Evolutionary conservation across 2,329 filamentous ascomycete genomes (phyloP).

Genomic region (Fusarium dimerum): DNA sequence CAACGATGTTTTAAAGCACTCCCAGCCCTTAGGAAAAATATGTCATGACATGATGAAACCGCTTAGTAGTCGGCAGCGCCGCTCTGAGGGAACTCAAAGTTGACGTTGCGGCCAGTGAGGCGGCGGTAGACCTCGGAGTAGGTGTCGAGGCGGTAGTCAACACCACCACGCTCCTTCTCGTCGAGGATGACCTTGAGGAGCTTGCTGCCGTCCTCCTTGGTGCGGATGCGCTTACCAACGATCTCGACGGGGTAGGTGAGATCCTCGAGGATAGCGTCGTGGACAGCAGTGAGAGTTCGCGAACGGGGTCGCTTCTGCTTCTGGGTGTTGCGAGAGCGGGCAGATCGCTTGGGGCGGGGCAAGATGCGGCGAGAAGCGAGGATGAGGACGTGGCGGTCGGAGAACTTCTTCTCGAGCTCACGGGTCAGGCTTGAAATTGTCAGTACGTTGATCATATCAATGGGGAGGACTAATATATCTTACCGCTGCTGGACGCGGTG

Average conservation of each 20-base stretch:
- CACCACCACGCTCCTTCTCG: slow-evolving; percentile 99
- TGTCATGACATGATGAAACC: slow-evolving; percentile 22
- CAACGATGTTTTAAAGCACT: slow-evolving; percentile 39
- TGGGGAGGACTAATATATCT: slow-evolving; percentile 38
- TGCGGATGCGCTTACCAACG: slow-evolving; percentile 97
- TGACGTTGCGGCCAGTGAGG: slow-evolving; percentile 92
- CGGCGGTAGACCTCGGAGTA: slow-evolving; percentile 99
- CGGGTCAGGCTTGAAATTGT: slow-evolving; percentile 78
- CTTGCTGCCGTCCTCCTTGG: slow-evolving; percentile 99
- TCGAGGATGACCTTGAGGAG: slow-evolving; percentile 98
- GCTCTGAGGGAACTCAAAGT: slow-evolving; percentile 97
- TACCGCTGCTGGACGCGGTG: slow-evolving; percentile 99
- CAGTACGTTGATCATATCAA: slow-evolving; percentile 7
- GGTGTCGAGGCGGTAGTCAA: slow-evolving; percentile 99
- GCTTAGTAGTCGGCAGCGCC: slow-evolving; percentile 77
- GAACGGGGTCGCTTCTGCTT: slow-evolving; percentile 99
- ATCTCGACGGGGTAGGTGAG: slow-evolving; percentile 99
- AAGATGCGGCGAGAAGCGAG: slow-evolving; percentile 98
- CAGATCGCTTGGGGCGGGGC: slow-evolving; percentile 97
- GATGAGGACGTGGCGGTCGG: slow-evolving; percentile 99
- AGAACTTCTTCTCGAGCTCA: slow-evolving; percentile 99
- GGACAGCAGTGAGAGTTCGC: slow-evolving; percentile 96
- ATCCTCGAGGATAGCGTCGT: slow-evolving; percentile 97
- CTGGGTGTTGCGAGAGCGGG: slow-evolving; percentile 92
- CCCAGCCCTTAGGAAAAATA: slow-evolving; percentile 26